A percentile compares a stretch with the other conserved stretches of the same genome.
phyloP scores from a whole-genome alignment of 371 early-diverging fungal genomes.

The Nematocida sp. region DNA sequence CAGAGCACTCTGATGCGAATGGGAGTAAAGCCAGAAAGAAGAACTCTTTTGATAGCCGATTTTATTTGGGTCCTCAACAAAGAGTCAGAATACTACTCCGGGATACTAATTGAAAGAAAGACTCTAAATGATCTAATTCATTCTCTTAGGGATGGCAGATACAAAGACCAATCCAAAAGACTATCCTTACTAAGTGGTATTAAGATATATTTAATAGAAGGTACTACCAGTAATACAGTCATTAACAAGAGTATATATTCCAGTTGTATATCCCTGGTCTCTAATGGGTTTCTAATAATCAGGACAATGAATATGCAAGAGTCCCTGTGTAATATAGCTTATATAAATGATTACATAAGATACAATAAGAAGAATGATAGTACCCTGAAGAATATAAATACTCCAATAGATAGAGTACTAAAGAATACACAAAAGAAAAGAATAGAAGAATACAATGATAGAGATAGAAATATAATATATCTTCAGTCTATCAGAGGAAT shows the following conservation, averaged over 20 bases:
- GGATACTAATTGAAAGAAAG: slow-evolving; percentile 81
- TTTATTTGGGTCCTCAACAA: slow-evolving; percentile 60
- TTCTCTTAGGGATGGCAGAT: slow-evolving; percentile 85
- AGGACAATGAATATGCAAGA: slow-evolving; percentile 2
- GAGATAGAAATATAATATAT: neutral
- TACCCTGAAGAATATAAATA: no score
- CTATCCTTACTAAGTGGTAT: slow-evolving; percentile 18
- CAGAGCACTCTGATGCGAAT: slow-evolving; percentile 39
- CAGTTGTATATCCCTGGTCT: neutral
- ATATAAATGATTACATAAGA: neutral
- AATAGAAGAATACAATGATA: neutral
- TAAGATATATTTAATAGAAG: slow-evolving; percentile 47
- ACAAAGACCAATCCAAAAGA: slow-evolving; percentile 78
- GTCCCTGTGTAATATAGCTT: neutral
- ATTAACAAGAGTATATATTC: slow-evolving; percentile 13
- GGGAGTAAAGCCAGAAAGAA: slow-evolving; percentile 45
- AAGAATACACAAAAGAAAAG: neutral
- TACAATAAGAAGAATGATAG: neutral
- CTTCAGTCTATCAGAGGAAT: slow-evolving; percentile 28
- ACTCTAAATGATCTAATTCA: slow-evolving; percentile 77
- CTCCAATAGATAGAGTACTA: neutral
- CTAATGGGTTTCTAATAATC: slow-evolving; percentile 7
- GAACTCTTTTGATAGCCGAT: slow-evolving; percentile 60
- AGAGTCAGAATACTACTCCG: slow-evolving; percentile 70
- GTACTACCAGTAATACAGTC: neutral